Conservation (phyloP, 1,139 yeast genomes). For the Taphrina betulina region DNA sequence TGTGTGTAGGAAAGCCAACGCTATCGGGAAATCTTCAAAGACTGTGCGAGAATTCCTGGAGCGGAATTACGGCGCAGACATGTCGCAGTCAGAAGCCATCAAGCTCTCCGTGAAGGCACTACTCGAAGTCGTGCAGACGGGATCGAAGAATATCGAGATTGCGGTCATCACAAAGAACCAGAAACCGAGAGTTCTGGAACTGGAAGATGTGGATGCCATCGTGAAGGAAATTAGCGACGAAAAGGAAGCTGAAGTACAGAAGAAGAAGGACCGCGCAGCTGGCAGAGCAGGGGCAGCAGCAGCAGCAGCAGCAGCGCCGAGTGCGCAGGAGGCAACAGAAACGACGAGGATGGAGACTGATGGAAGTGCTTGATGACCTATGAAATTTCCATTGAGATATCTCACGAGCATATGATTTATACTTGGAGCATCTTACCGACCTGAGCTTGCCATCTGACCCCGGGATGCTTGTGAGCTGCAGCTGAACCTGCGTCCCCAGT, state of each 20-base stretch:
- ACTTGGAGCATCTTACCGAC: too few species aligned
- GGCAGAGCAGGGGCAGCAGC: conserved; percentile 20
- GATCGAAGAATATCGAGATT: conserved; percentile 92
- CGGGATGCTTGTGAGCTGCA: too few species aligned
- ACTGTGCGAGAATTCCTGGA: conserved; percentile 95
- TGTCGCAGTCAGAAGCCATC: conserved; percentile 71
- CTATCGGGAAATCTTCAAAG: conserved; percentile 92
- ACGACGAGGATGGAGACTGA: conserved; percentile 26
- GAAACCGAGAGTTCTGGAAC: conserved; percentile 49
- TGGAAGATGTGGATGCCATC: conserved; percentile 71
- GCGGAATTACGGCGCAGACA: conserved; percentile 75
- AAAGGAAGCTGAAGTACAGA: conserved; percentile 85
- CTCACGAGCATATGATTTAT: too few species aligned
- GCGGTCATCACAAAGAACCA: conserved; percentile 76
- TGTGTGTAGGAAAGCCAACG: conserved; percentile 74
- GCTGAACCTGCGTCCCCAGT: too few species aligned
- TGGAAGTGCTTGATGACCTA: too few species aligned
- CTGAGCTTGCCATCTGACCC: neutral
- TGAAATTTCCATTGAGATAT: too few species aligned
- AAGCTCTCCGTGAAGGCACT: conserved; percentile 80
- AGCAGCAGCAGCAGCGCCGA: neutral
- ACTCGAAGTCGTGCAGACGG: conserved; percentile 95
- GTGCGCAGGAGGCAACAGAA: conserved; percentile 10
- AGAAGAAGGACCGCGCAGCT: conserved; percentile 55
- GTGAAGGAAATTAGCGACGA: conserved; percentile 88